phyloP scores from a whole-genome alignment of 768 basidiomycete genomes.

The Lactarius sp. region DNA sequence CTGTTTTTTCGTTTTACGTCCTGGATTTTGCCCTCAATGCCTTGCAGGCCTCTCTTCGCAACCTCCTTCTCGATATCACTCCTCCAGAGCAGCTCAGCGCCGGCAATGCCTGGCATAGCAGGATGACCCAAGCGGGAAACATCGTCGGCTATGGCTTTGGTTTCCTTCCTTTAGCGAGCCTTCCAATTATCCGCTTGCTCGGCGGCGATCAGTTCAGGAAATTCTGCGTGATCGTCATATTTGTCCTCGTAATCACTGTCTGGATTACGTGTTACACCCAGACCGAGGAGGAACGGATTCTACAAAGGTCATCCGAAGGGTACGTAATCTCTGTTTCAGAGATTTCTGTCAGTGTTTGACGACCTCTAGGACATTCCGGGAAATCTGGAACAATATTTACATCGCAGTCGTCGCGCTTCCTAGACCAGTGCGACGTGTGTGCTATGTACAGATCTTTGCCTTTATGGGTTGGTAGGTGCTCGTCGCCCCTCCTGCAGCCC shows the following conservation, averaged over 20 bases:
- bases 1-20: slow-evolving; percentile 85
- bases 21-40: slow-evolving; percentile 98
- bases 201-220: slow-evolving; percentile 95
- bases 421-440: slow-evolving; percentile 79
- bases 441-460: slow-evolving; percentile 89
- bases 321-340: slow-evolving; percentile 10
- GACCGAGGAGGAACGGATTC: slow-evolving; percentile 66
- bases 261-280: slow-evolving; percentile 85
- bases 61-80: slow-evolving; percentile 87
- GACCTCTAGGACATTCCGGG: slow-evolving; percentile 49
- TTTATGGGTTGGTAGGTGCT: slow-evolving; percentile 87
- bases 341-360: slow-evolving; percentile 15
- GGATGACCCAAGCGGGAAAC: slow-evolving; percentile 96
- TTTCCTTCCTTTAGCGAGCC: slow-evolving; percentile 78
- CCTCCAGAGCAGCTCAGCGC: slow-evolving; percentile 85
- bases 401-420: slow-evolving; percentile 71
- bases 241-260: slow-evolving; percentile 75
- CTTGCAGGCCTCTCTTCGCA: slow-evolving; percentile 85
- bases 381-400: slow-evolving; percentile 76
- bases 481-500: neutral
- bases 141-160: slow-evolving; percentile 93
- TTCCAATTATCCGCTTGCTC: slow-evolving; percentile 72
- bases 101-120: slow-evolving; percentile 97
- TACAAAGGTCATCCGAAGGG: slow-evolving; percentile 36
- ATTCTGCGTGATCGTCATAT: slow-evolving; percentile 82